Percentiles rank a stretch among this genome's conserved stretches.
Evolutionary conservation across 2,329 filamentous ascomycete genomes (phyloP).

Genomic region (Fusarium mundagurra): DNA sequence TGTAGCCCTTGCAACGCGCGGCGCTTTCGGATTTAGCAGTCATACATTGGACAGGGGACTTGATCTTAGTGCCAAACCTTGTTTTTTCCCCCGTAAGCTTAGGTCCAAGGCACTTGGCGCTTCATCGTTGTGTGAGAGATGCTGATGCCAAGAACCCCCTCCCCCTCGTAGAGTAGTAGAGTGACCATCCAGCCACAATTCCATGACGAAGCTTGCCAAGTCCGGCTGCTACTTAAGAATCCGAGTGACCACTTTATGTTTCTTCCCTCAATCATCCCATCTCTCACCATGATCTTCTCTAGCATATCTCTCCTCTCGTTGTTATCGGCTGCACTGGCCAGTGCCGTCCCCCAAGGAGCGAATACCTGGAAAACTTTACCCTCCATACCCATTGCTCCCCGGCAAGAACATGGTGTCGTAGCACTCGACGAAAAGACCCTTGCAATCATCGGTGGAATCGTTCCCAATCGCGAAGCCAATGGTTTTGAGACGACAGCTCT

Average conservation of each 20-base stretch:
- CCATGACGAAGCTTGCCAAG: conserved; percentile 14
- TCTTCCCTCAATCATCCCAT: neutral
- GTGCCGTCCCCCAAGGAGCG: neutral
- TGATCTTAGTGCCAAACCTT: conserved; percentile 1
- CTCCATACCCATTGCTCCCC: conserved; percentile 37
- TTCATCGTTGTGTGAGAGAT: conserved; percentile 22
- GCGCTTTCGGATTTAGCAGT: conserved; percentile 1
- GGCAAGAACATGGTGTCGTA: conserved; percentile 43
- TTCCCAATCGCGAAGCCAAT: conserved; percentile 22
- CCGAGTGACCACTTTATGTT: neutral
- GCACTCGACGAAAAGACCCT: conserved; percentile 37
- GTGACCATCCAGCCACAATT: conserved; percentile 15
- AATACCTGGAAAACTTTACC: conserved; percentile 37
- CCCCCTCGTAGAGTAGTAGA: neutral
- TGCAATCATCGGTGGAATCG: conserved; percentile 43
- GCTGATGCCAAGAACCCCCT: conserved; percentile 14
- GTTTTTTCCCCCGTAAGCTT: neutral
- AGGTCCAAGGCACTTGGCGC: conserved; percentile 7
- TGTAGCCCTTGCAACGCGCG: conserved; percentile 16
- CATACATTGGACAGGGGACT: neutral
- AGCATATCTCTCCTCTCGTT: neutral
- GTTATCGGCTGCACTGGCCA: conserved; percentile 4
- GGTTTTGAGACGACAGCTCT: conserved; percentile 36
- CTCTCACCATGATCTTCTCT: conserved; percentile 2
- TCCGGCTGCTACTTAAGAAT: conserved; percentile 10